These are phyloP conservation scores for Diaporthe sp. DNA, from an alignment of 2,329 filamentous ascomycete species.

Conservation along the genomic window DNA sequence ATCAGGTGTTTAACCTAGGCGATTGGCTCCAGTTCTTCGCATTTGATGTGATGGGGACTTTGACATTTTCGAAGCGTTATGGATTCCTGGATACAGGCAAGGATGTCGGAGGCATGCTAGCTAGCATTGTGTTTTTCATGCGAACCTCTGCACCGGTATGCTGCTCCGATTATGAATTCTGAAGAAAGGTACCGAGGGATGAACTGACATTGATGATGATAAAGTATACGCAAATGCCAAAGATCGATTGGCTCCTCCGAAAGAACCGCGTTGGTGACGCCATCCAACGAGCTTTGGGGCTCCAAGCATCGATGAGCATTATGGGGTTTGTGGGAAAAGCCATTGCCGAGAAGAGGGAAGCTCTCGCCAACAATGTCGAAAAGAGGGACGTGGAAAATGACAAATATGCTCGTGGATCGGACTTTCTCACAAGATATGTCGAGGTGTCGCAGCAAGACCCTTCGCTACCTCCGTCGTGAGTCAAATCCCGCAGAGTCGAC, in stretches of 20 bases:
- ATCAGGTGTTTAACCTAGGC: conserved; percentile 33
- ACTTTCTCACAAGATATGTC: conserved; percentile 36
- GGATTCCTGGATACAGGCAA: conserved; percentile 43
- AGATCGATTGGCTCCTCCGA: conserved; percentile 12
- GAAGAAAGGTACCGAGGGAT: background rate
- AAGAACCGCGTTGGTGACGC: conserved; percentile 10
- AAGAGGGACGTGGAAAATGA: background rate
- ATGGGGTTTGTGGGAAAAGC: conserved; percentile 8
- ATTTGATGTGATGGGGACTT: conserved; percentile 45
- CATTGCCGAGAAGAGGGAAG: conserved; percentile 15
- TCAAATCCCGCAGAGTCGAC: background rate
- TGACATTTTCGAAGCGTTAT: conserved; percentile 44
- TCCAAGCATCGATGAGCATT: conserved; percentile 10
- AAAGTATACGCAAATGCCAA: conserved; percentile 17
- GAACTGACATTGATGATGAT: background rate
- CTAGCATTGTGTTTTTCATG: conserved; percentile 39
- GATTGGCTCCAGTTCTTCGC: conserved; percentile 47
- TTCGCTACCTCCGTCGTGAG: conserved; percentile 37
- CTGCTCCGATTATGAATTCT: conserved; percentile 4
- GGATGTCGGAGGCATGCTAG: conserved; percentile 42
- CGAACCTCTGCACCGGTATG: conserved; percentile 39
- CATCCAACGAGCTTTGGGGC: conserved; percentile 15
- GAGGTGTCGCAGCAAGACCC: conserved; percentile 36
- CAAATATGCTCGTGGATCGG: conserved; percentile 30
- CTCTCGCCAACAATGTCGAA: background rate